phyloP scores from a whole-genome alignment of 176 grass and related monocot species.

The Elymus sibiricus region DNA sequence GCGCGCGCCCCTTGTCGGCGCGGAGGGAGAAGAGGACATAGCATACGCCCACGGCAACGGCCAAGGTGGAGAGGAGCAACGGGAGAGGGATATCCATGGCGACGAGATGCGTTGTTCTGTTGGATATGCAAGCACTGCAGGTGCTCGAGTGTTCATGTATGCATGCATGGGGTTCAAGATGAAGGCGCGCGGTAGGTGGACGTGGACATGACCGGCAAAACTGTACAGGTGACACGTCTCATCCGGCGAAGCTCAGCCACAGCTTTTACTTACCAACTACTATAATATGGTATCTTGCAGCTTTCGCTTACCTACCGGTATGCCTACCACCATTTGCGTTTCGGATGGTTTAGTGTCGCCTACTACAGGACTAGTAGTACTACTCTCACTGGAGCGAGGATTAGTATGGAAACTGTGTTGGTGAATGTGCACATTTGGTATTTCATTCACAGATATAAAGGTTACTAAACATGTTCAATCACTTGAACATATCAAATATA shows the following conservation, averaged over 20 bases:
- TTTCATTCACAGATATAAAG: background rate
- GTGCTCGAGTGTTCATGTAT: background rate
- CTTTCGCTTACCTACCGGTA: background rate
- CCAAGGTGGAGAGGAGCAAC: background rate
- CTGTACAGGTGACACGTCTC: background rate
- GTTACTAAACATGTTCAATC: background rate
- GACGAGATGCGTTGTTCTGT: background rate
- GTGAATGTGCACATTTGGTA: background rate
- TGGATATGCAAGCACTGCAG: background rate
- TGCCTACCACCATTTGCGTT: background rate
- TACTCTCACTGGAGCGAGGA: background rate
- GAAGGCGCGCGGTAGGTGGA: background rate
- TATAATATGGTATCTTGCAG: background rate
- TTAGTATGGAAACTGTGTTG: background rate
- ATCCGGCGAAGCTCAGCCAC: background rate
- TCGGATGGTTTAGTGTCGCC: constrained; percentile 17
- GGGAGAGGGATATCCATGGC: background rate
- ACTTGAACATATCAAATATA: background rate
- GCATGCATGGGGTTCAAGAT: background rate
- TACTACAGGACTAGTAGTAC: background rate
- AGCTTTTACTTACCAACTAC: background rate
- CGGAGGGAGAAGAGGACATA: background rate
- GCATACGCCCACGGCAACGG: background rate
- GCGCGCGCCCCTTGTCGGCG: background rate
- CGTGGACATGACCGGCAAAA: background rate